Evolutionary conservation across 306 rosid species (phyloP).

Genomic region (Begonia masoniana): DNA sequence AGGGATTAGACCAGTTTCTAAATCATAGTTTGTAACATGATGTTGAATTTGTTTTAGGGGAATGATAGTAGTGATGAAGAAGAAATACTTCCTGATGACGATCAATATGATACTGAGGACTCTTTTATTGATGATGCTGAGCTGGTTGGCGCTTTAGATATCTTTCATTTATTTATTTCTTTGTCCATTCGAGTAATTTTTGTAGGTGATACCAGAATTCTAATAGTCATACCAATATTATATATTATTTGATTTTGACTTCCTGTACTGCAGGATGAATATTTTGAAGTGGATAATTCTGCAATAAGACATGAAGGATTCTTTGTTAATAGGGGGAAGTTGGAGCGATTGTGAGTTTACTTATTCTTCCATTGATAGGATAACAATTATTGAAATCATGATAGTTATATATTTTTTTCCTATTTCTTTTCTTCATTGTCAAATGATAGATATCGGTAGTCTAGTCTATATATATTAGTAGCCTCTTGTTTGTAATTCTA

Average conservation of each 20-base stretch:
- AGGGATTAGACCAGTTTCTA: not conserved
- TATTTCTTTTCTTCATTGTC: not conserved
- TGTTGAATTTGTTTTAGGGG: slow-evolving; percentile 42
- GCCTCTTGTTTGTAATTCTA: no score
- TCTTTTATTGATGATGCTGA: slow-evolving; percentile 96
- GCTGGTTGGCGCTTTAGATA: slow-evolving; percentile 50
- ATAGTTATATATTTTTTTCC: not conserved
- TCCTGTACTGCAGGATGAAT: slow-evolving; percentile 74
- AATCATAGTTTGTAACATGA: slow-evolving; percentile 1
- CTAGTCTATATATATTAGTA: no score
- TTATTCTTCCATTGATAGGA: no score
- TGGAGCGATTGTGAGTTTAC: slow-evolving; percentile 79
- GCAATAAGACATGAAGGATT: slow-evolving; percentile 89
- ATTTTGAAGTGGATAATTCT: slow-evolving; percentile 89
- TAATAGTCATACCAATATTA: slow-evolving; percentile 4
- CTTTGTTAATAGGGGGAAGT: slow-evolving; percentile 84
- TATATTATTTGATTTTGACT: slow-evolving; percentile 6
- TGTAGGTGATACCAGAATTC: slow-evolving; percentile 9
- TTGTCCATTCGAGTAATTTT: slow-evolving; percentile 16
- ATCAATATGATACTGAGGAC: slow-evolving; percentile 97
- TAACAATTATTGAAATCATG: no score
- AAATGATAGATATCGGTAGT: no score
- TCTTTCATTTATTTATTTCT: not conserved
- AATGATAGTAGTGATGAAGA: slow-evolving; percentile 94
- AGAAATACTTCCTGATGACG: slow-evolving; percentile 79